A percentile compares a stretch with the other conserved stretches of the same genome.
phyloP scores from a whole-genome alignment of 2,329 filamentous ascomycete species.

The Verticillium isaacii region DNA sequence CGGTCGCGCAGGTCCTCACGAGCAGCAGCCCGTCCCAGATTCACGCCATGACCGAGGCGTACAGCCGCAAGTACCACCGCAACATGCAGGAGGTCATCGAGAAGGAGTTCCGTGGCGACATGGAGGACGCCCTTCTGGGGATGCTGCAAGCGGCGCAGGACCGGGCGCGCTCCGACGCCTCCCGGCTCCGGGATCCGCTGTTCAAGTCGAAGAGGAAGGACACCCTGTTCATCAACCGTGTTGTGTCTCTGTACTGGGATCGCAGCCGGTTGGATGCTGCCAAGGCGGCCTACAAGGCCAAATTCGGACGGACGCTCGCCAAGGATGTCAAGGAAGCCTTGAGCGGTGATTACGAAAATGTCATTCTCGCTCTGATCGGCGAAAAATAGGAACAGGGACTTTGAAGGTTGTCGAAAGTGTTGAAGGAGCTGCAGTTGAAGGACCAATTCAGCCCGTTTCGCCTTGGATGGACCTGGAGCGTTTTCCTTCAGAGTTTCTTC shows the following conservation, averaged over 20 bases:
- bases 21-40: constrained; percentile 26
- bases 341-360: constrained; percentile 22
- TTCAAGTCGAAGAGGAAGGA: constrained; percentile 22
- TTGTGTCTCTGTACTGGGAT: constrained; percentile 27
- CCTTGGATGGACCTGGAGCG: not conserved
- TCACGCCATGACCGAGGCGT: constrained; percentile 20
- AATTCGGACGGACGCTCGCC: constrained; percentile 11
- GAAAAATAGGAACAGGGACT: constrained; percentile 14
- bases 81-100: constrained; percentile 25
- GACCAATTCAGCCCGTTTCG: no score
- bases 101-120: constrained; percentile 28
- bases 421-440: not conserved
- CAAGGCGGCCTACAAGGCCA: constrained; percentile 16
- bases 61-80: constrained; percentile 26
- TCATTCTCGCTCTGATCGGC: constrained; percentile 21
- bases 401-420: not conserved
- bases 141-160: constrained; percentile 21
- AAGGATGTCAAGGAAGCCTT: constrained; percentile 20
- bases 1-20: constrained; percentile 25
- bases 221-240: constrained; percentile 23
- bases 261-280: constrained; percentile 18
- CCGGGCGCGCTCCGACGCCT: constrained; percentile 18
- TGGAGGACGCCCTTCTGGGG: constrained; percentile 25
- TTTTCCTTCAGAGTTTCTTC: no score
- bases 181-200: constrained; percentile 18